Base-by-base conservation (phyloP, 2,329 filamentous ascomycete species). In the Trichoderma semiorbis region DNA sequence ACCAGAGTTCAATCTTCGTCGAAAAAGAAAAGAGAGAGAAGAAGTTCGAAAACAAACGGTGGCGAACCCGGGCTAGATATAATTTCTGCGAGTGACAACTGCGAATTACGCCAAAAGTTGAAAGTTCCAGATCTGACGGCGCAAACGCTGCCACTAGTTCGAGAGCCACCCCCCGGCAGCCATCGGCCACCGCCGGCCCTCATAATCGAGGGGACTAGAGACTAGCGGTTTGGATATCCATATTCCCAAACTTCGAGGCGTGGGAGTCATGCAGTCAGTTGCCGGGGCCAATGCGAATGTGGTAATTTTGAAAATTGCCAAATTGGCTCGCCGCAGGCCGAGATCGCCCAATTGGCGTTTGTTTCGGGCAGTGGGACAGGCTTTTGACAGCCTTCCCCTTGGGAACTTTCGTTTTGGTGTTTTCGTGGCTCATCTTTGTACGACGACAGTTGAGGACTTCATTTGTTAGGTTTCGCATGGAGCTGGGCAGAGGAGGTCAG, bases 141-240 rank as follows among this genome's bases (percentile, higher is more conserved):
- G 64, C 65, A 68, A 68, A 68, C 24, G 21, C 53, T 68, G 28
- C 36, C 36, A 21, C 57, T 69, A 69, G 57, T 53, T 30, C n/a
- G 7, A 5, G 3, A 43, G 39, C 14, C 14, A 7, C 16, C 21
- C 50, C 57, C 62, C 64, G 70, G 70, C 70, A 72, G 64, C 18
- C 63, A 72, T 68, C 70, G 70, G 70, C 70, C 70, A 72, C 63
- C 70, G 64, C 63, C 70, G 36, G 70, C n/a, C 43, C 65, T 36
- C 24, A 60, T 32, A 32, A 21, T 32, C 21, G 57, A 34, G 43
- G 18, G n/a, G n/a, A 50, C 18, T 50, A 24, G 43, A 43, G 39
- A 43, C 39, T 47, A 47, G 43, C 43, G 8, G 43, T 50, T 21
- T 12, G 43, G 43, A 21, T 50, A 50, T 50, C 47, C 47, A 43